Evolutionary conservation across 108 stramenopile species (phyloP).

Genomic region (Parmales sp.): DNA sequence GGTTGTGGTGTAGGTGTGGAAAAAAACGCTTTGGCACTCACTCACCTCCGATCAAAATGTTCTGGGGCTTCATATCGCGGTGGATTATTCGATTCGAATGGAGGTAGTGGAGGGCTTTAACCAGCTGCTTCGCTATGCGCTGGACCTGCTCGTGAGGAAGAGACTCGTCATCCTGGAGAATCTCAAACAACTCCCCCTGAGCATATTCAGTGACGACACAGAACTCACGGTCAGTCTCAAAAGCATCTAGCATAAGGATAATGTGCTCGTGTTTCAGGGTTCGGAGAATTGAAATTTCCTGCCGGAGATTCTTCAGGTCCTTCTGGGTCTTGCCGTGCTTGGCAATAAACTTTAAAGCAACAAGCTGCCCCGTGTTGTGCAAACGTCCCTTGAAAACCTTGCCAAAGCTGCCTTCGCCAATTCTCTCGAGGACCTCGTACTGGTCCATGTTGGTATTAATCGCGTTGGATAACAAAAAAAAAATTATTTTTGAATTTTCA

Average conservation of each 20-base stretch:
- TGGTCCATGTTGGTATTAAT: constrained; percentile 8
- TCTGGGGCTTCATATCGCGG: constrained; percentile 51
- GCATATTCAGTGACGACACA: constrained; percentile 57
- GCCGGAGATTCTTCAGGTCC: constrained; percentile 37
- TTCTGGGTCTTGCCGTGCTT: constrained; percentile 51
- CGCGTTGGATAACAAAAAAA: no score
- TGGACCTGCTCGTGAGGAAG: constrained; percentile 43
- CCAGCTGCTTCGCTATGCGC: constrained; percentile 49
- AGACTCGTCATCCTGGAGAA: constrained; percentile 47
- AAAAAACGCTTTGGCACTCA: no score
- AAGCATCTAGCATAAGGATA: constrained; percentile 54
- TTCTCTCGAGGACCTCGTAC: background rate
- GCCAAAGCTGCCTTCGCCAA: constrained; percentile 5
- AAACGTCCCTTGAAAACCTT: constrained; percentile 11
- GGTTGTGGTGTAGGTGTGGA: no score
- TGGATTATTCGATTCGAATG: constrained; percentile 57
- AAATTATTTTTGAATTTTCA: no score
- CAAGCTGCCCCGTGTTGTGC: constrained; percentile 24
- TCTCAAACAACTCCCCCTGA: constrained; percentile 49
- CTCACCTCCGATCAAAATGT: constrained; percentile 11
- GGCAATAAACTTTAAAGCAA: constrained; percentile 49
- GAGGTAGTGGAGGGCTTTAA: constrained; percentile 48
- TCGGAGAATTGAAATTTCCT: constrained; percentile 47
- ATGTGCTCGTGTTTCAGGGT: constrained; percentile 52
- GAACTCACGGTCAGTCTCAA: constrained; percentile 54